Evolutionary conservation across 371 early-diverging fungal species (phyloP).

Genomic region (Paraphysoderma sedebokerense): DNA sequence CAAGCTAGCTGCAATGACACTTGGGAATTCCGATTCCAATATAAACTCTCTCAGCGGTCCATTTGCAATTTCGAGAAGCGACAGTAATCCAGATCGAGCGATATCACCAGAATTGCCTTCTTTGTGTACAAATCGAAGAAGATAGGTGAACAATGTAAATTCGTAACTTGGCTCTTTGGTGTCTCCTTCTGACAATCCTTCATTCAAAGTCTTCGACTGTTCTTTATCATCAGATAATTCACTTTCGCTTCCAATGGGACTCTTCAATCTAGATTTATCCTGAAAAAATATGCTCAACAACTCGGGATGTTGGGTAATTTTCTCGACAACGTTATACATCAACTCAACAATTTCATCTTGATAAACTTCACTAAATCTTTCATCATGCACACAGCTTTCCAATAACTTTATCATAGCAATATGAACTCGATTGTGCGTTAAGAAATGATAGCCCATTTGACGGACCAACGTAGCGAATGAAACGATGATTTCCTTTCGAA

Average conservation of each 20-base stretch:
- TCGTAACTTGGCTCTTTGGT: conserved; percentile 44
- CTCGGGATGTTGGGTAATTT: conserved; percentile 76
- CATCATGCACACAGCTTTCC: conserved; percentile 41
- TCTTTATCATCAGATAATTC: conserved; percentile 12
- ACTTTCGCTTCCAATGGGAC: conserved; percentile 17
- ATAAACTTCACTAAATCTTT: conserved; percentile 39
- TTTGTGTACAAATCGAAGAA: conserved; percentile 65
- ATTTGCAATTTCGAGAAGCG: conserved; percentile 67
- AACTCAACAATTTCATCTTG: conserved; percentile 72
- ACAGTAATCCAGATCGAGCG: conserved; percentile 73
- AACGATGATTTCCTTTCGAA: conserved; percentile 63
- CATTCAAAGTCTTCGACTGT: conserved; percentile 13
- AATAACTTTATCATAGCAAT: conserved; percentile 65
- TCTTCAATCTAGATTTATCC: conserved; percentile 55
- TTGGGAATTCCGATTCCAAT: conserved; percentile 56
- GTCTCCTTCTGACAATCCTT: background rate
- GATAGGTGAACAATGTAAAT: conserved; percentile 69
- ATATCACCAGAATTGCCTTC: conserved; percentile 78
- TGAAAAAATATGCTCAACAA: conserved; percentile 79
- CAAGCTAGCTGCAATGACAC: conserved; percentile 64
- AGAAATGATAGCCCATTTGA: conserved; percentile 64
- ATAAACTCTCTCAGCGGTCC: conserved; percentile 65
- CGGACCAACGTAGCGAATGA: conserved; percentile 68
- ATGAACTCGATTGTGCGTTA: conserved; percentile 79
- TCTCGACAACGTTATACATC: conserved; percentile 72